phyloP scores from a whole-genome alignment of 2,329 filamentous ascomycete species.

The Diaporthe amygdali region DNA sequence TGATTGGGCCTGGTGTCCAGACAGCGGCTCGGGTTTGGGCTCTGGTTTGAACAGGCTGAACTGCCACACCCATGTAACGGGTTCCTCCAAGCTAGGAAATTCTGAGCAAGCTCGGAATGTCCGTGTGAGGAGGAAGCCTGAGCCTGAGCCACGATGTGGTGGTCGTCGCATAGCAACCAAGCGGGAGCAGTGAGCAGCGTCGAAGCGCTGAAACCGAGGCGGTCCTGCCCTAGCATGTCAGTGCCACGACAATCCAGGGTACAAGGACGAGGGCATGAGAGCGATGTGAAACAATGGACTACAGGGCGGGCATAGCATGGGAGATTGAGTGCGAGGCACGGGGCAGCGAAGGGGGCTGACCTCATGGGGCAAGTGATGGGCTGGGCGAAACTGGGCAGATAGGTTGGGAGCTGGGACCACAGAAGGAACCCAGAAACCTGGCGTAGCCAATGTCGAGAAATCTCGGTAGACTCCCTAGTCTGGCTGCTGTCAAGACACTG shows the following conservation, averaged over 20 bases:
- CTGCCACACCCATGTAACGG: slow-evolving; percentile 19
- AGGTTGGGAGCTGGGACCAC: slow-evolving; percentile 1
- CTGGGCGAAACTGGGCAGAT: slow-evolving; percentile 6
- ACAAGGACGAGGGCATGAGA: not conserved
- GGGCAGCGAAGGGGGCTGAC: not conserved
- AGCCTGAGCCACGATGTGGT: not conserved
- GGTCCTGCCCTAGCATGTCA: slow-evolving; percentile 12
- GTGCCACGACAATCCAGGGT: slow-evolving; percentile 8
- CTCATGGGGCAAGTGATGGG: slow-evolving; percentile 4
- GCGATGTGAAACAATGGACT: slow-evolving; percentile 20
- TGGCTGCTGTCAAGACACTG: slow-evolving; percentile 14
- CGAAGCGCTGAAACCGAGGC: not conserved
- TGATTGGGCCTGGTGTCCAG: slow-evolving; percentile 9
- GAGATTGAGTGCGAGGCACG: not conserved
- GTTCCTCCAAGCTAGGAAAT: slow-evolving; percentile 18
- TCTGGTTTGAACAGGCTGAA: not conserved
- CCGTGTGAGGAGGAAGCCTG: slow-evolving; percentile 2
- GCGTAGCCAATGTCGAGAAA: slow-evolving; percentile 8
- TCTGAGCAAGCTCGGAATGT: not conserved
- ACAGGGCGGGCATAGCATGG: not conserved
- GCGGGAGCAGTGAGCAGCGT: not conserved
- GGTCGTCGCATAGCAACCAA: not conserved
- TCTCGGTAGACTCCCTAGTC: slow-evolving; percentile 5
- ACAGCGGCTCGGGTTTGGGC: not conserved
- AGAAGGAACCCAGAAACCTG: not conserved